These are phyloP conservation scores for Thamnidium elegans DNA, from an alignment of 192 early-diverging fungal genomes.

Conservation along the genomic window DNA sequence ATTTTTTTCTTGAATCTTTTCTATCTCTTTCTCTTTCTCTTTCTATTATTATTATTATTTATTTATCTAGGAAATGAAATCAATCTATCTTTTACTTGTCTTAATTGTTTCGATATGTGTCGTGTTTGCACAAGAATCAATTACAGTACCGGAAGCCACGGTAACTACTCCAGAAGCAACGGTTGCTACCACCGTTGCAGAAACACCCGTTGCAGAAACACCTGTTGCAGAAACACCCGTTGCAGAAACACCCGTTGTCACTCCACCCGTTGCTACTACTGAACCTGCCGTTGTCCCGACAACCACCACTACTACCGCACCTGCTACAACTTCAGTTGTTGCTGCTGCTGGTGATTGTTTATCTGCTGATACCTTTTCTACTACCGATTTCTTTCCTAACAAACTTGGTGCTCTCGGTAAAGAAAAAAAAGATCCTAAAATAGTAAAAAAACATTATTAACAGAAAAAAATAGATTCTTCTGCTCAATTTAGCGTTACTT, in stretches of 20 bases:
- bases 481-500: conserved; percentile 31
- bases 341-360: conserved; percentile 8
- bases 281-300: not conserved
- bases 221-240: not conserved
- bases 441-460: not conserved
- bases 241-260: not conserved
- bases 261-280: conserved; percentile 13
- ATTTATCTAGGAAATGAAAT: not conserved
- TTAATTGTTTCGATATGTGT: not conserved
- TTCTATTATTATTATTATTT: not conserved
- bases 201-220: not conserved
- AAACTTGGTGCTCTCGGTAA: conserved; percentile 11
- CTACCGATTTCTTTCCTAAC: conserved; percentile 16
- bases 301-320: conserved; percentile 11
- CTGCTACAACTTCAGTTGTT: conserved; percentile 10
- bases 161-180: not conserved
- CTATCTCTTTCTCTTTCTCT: not conserved
- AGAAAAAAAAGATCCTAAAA: not conserved
- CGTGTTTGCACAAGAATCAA: conserved; percentile 4
- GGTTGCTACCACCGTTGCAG: not conserved
- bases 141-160: too few relatives aligned
- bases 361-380: conserved; percentile 3
- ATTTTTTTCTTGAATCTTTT: not conserved
- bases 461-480: conserved; percentile 20
- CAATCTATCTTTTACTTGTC: not conserved